Evolutionary conservation across 768 basidiomycete genomes (phyloP), one percentile per base, ranked within the genome.

Genomic region (Rhizopogon vinicolor): DNA sequence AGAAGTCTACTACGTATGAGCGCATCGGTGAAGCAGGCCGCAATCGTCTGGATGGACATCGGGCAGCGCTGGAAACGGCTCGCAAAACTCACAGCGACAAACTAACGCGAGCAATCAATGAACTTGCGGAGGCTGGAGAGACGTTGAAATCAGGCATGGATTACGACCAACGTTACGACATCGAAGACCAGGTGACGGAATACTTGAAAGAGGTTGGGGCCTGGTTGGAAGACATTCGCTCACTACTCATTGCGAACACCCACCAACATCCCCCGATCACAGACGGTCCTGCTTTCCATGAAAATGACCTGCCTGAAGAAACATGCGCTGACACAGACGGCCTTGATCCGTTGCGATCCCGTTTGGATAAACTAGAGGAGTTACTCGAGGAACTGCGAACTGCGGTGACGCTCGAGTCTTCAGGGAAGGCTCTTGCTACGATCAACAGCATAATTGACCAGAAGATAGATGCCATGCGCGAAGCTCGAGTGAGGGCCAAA

Each of bases 1-100:
- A 70, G 41, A 72, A 70, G 40, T 70, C 68, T 54, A 14, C 53
- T 7, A 57, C 58, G 40, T 70, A 65, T 56, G 45, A 56, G 42
- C 68, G 70, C 46, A 60, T 70, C 49, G 68, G 68, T 41, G 64
- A 66, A 41, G 67, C 63, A 19, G 68, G 68, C 35, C 61, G 67
- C 22, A 59, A 62, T n/a, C 66, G 28, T 53, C 67, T 70, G 12
- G 68, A 70, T 35, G 60, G 22, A 7, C 62, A 65, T 48, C 68
- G 68, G 41, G 16, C 60, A 33, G 65, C 63, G 51, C 66, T 57
- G 16, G 70, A 72, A n/a, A 59, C 60, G 45, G 63, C 65, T 43
- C 59, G 61, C 22, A 45, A 8, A 46, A n/a, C 35, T 18, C 64
- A 72, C 40, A 49, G 33, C 29, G 63, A 70, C 1, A 72, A 62